Percentiles rank a stretch among this genome's conserved stretches.
Evolutionary conservation across 2,329 filamentous ascomycete species (phyloP).

Genomic region (Sporothrix curviconia): DNA sequence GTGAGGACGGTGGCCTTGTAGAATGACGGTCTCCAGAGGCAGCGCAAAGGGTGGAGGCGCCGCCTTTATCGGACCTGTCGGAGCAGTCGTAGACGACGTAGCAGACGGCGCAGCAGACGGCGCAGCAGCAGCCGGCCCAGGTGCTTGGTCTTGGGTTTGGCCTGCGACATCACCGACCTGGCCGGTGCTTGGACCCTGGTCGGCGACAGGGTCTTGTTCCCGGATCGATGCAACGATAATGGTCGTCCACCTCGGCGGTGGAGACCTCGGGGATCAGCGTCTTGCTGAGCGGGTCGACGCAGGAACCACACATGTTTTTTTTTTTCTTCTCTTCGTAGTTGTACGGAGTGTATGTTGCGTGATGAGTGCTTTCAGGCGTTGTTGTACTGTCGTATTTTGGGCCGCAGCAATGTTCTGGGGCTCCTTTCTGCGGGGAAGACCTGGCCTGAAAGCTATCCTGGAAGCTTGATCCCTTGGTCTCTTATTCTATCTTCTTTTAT

Average conservation of each 20-base stretch:
- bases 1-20: constrained; percentile 8
- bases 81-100: not conserved
- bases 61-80: not conserved
- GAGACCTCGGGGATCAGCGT: constrained; percentile 6
- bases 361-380: not conserved
- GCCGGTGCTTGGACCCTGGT: not conserved
- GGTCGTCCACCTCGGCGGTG: not conserved
- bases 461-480: too few species aligned
- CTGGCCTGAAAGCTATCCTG: too few species aligned
- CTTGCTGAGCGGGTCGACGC: constrained; percentile 9
- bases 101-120: not conserved
- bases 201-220: not conserved
- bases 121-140: not conserved
- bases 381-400: too few species aligned
- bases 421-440: not conserved
- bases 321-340: not conserved
- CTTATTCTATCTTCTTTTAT: not conserved
- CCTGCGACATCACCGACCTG: not conserved
- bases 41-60: not conserved
- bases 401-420: not conserved
- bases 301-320: constrained; percentile 13
- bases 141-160: not conserved
- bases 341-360: not conserved
- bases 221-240: constrained; percentile 2
- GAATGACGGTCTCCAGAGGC: constrained; percentile 1